A percentile compares a stretch with the other conserved stretches of the same genome.
Evolutionary conservation across 1,139 yeast species (phyloP).

Genomic region (Taphrina communis): DNA sequence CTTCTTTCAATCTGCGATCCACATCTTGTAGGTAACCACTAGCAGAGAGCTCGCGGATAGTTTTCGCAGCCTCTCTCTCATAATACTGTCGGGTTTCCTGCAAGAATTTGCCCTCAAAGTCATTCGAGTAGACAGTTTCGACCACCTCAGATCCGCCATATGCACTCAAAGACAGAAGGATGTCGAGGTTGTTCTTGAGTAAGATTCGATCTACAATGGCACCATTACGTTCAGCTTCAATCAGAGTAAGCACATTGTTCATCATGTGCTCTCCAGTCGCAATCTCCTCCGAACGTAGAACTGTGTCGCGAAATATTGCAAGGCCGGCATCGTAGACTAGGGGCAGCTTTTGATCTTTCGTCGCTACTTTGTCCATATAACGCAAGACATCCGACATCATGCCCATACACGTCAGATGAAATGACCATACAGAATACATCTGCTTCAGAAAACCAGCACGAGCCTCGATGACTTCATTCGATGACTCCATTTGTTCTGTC

Average conservation of each 20-base stretch:
- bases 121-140: slow-evolving; percentile 61
- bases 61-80: slow-evolving; percentile 56
- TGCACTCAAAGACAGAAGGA: slow-evolving; percentile 65
- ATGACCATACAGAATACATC: slow-evolving; percentile 69
- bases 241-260: slow-evolving; percentile 61
- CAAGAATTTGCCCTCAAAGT: slow-evolving; percentile 71
- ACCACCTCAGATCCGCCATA: slow-evolving; percentile 30
- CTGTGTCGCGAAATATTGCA: slow-evolving; percentile 60
- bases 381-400: slow-evolving; percentile 84
- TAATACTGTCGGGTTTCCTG: slow-evolving; percentile 65
- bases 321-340: slow-evolving; percentile 78
- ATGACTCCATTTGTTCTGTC: slow-evolving; percentile 31
- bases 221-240: slow-evolving; percentile 67
- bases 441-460: slow-evolving; percentile 55
- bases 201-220: slow-evolving; percentile 65
- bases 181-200: slow-evolving; percentile 66
- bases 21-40: slow-evolving; percentile 63
- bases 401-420: slow-evolving; percentile 74
- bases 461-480: slow-evolving; percentile 26
- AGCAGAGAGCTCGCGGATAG: slow-evolving; percentile 57
- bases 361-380: slow-evolving; percentile 84
- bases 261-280: slow-evolving; percentile 62
- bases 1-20: slow-evolving; percentile 62
- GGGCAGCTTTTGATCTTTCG: slow-evolving; percentile 71
- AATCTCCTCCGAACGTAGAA: slow-evolving; percentile 56